These are phyloP conservation scores for Grigorovia jiainica DNA, from an alignment of 805 yeast species.

Conservation along the genomic window DNA sequence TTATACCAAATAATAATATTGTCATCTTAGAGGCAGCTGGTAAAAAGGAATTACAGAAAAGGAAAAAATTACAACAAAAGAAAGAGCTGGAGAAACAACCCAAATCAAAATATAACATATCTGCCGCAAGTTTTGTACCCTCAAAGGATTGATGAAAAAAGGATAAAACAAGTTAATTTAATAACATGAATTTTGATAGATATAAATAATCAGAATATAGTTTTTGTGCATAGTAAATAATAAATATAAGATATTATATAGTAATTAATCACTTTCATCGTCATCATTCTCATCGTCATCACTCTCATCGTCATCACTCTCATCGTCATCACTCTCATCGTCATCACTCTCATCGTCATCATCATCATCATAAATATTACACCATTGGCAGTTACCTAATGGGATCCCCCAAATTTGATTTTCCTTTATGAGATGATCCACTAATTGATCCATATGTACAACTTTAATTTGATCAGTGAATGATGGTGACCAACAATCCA, in stretches of 20 bases:
- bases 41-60: constrained; percentile 21
- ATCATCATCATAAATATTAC: constrained; percentile 18
- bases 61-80: constrained; percentile 15
- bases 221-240: not conserved
- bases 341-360: constrained; percentile 10
- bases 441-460: constrained; percentile 62
- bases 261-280: not conserved
- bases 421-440: constrained; percentile 48
- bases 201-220: not conserved
- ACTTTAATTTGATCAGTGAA: constrained; percentile 19
- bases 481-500: constrained; percentile 26
- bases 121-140: not conserved
- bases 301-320: too few species aligned
- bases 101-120: not conserved
- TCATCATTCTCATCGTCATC: not conserved
- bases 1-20: constrained; percentile 14
- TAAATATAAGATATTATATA: not conserved
- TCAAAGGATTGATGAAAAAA: too few species aligned
- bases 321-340: not conserved
- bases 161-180: too few species aligned
- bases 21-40: constrained; percentile 28
- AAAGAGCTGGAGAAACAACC: constrained; percentile 8
- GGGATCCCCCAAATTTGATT: constrained; percentile 65
- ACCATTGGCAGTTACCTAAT: constrained; percentile 51
- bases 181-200: too few species aligned